Base-by-base conservation (phyloP, 1,284 basidiomycete species). In the Ceratorhiza oryzae-sativae region DNA sequence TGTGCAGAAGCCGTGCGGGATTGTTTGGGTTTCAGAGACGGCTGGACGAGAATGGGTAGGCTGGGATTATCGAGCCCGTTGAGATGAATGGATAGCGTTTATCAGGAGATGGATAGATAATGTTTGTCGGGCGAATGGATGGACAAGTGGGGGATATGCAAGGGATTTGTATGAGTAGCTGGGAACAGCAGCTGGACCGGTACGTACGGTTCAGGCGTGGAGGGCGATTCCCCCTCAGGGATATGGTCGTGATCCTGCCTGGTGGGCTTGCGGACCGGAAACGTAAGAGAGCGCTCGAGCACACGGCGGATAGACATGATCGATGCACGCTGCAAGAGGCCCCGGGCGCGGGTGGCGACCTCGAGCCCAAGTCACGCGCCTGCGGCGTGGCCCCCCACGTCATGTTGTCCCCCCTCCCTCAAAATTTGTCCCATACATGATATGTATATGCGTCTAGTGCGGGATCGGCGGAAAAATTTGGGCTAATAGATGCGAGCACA, bases 271-370 rank as follows among this genome's bases (percentile, higher is more conserved):
- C 61, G 25, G 18, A 25, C 41, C 10, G 63, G 63, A 55, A 67
- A 67, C 49, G 63, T 67, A 30, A 67, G 49, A 15, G 63, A 67
- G 20, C 63, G 30, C 25, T 51, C 63, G 34, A 67, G 36, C 15
- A 20, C 63, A 15, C 48, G 63, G 18, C 51, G 48, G 51, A 67
- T 67, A 25, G 63, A 67, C 63, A 67, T 67, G 25, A 10, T 36
- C 42, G 32, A 10, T 20, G 34, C 45, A 45, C 9, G 49, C 23
- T 23, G 27, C 30, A 13, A 46, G 10, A 5, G 15, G 59, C n/a
- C 25, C 4, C 32, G 12, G 6, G 34, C 34, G 42, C 23, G 23
- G 27, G 46, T 8, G 62, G 10, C 10, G 15, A 41, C n/a, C 25
- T 3, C 32, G 12, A n/a, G 34, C 34, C 25, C 6, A 15, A 18